A percentile compares a stretch with the other conserved stretches of the same genome.
Conservation (phyloP, 345 rosid genomes). For the Camelina neglecta region DNA sequence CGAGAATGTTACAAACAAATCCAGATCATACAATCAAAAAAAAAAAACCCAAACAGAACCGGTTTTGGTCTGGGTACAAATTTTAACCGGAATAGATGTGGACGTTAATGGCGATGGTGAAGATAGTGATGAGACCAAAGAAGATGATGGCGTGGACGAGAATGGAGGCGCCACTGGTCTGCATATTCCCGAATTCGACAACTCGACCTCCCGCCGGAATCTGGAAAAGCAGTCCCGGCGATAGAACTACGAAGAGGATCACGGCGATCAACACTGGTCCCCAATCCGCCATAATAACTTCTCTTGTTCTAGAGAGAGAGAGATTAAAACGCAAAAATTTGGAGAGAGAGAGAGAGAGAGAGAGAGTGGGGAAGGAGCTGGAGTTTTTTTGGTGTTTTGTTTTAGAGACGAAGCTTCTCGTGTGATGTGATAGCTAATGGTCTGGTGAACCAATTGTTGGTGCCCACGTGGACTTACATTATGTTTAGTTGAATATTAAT, state of each 20-base stretch:
- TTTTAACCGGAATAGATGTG: slow-evolving; percentile 55
- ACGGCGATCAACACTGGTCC: slow-evolving; percentile 60
- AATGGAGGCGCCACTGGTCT: slow-evolving; percentile 60
- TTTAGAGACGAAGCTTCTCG: slow-evolving; percentile 39
- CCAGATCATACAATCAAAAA: slow-evolving; percentile 27
- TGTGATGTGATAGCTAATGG: slow-evolving; percentile 29
- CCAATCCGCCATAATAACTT: slow-evolving; percentile 61
- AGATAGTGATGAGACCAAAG: slow-evolving; percentile 62
- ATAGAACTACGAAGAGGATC: slow-evolving; percentile 57
- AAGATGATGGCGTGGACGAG: slow-evolving; percentile 57
- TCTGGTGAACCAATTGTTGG: neutral
- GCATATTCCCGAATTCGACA: slow-evolving; percentile 63
- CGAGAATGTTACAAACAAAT: slow-evolving; percentile 10
- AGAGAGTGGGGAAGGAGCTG: slow-evolving; percentile 34
- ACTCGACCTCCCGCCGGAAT: slow-evolving; percentile 54
- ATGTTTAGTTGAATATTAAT: neutral
- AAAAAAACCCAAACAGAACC: slow-evolving; percentile 8
- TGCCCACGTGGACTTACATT: slow-evolving; percentile 23
- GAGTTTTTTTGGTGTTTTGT: slow-evolving; percentile 1
- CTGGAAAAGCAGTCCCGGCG: slow-evolving; percentile 62
- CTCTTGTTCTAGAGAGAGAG: slow-evolving; percentile 10
- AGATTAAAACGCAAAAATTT: slow-evolving; percentile 6
- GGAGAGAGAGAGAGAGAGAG: neutral
- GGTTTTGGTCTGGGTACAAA: neutral
- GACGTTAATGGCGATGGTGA: slow-evolving; percentile 59